Evolutionary conservation across 148 eudicot species (phyloP), one percentile per base, ranked within the genome.

Genomic region (Pharnaceum exiguum): DNA sequence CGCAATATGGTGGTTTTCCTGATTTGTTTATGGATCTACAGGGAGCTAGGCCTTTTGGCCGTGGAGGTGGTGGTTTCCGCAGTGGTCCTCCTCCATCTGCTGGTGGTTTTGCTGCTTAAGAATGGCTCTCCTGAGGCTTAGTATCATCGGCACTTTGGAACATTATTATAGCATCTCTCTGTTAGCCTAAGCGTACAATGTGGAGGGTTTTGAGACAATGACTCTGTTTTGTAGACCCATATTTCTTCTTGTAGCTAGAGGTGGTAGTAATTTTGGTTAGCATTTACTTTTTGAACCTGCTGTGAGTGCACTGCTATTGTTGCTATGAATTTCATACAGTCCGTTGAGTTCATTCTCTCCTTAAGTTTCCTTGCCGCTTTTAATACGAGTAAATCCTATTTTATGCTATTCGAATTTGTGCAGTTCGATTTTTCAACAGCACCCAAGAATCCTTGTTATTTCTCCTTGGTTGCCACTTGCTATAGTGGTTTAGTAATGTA

Each of bases 1-100:
- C 4, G 10, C 18, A 6, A 1, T 40, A 40, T 40, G 18, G 2
- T 25, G 3, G 9, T 31, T 17, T 15, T 9, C 35, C 35, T 33
- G 5, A 24, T 17, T n/a, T 28, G 19, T 24, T 11, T 13, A 9
- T 43, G 38, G 7, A 70, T 29, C 10, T 70, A 69, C 81, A 87
- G 95, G 77, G 87, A 23, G 35, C 75, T 40, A 68, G 87, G 47
- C 79, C 77, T 22, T 86, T 86, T 63, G 87, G 90, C 17, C 82
- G 95, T 31, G 89, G 95, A 32, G 68, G 76, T 47, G 95, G 95
- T 24, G 78, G 84, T n/a, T 69, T 30, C 50, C 83, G 87, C 12
- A 76, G 76, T 27, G 76, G 75, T 51, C 79, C 84, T 7, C 68
- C 86, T 17, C 82, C 75, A 36, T 80, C 79, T 19, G 61, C 82